These are phyloP conservation scores for Alternaria sp. DNA, from an alignment of 2,329 filamentous ascomycete species.

Conservation along the genomic window DNA sequence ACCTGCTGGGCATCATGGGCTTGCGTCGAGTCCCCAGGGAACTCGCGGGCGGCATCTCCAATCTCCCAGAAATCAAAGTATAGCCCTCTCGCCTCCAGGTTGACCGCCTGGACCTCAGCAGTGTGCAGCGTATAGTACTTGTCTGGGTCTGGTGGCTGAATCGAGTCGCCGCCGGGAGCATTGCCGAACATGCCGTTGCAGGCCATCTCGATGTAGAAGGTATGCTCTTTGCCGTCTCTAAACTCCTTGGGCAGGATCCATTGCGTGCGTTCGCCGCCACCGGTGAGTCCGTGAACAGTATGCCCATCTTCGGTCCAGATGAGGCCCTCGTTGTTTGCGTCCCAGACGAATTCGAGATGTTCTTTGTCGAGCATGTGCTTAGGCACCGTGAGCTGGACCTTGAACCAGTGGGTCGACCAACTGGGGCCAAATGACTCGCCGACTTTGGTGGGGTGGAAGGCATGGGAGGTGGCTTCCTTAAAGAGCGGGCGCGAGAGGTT, in stretches of 20 bases:
- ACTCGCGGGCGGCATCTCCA: constrained; percentile 87
- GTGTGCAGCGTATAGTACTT: constrained; percentile 76
- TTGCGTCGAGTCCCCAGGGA: constrained; percentile 86
- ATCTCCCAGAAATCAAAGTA: constrained; percentile 97
- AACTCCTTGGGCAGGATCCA: constrained; percentile 87
- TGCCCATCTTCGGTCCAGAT: constrained; percentile 91
- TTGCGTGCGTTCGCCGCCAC: constrained; percentile 84
- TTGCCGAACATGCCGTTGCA: constrained; percentile 99
- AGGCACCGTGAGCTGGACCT: constrained; percentile 78
- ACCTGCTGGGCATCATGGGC: constrained; percentile 84
- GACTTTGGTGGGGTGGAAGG: constrained; percentile 75
- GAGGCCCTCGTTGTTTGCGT: constrained; percentile 91
- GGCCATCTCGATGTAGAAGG: constrained; percentile 96
- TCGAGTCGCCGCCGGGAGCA: constrained; percentile 79
- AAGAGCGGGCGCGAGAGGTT: constrained; percentile 82
- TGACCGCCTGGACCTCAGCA: constrained; percentile 88
- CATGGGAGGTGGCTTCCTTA: constrained; percentile 77
- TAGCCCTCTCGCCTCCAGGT: constrained; percentile 80
- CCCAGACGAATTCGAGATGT: constrained; percentile 94
- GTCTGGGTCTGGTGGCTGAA: constrained; percentile 88
- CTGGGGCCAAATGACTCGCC: constrained; percentile 88
- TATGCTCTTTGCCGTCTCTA: constrained; percentile 84
- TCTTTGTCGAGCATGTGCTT: constrained; percentile 74
- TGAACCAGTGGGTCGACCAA: constrained; percentile 99
- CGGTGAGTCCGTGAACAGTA: constrained; percentile 89